phyloP scores from a whole-genome alignment of 2,329 filamentous ascomycete species.

The Pseudogymnoascus sp. region DNA sequence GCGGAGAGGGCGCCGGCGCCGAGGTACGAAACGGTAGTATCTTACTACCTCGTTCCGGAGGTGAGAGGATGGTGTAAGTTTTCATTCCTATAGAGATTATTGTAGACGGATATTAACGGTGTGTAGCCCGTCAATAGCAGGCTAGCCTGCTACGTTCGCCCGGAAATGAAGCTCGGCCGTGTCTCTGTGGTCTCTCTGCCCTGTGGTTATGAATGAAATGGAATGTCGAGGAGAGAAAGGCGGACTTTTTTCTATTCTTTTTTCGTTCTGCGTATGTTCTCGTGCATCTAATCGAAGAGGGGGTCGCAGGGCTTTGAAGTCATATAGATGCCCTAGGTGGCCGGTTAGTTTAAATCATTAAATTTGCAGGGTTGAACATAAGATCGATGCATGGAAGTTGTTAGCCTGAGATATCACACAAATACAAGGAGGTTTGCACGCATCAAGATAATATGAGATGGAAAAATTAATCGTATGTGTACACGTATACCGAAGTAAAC shows the following conservation, averaged over 20 bases:
- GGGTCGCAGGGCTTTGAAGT: neutral
- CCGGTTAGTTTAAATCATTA: neutral
- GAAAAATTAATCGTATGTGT: constrained; percentile 9
- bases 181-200: neutral
- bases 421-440: neutral
- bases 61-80: constrained; percentile 1
- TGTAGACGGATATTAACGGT: neutral
- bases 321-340: neutral
- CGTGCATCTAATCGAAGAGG: neutral
- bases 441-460: constrained; percentile 1
- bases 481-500: constrained; percentile 11
- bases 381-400: neutral
- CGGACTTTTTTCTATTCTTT: neutral
- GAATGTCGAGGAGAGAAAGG: neutral
- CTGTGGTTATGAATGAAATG: neutral
- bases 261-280: neutral
- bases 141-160: neutral
- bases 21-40: neutral
- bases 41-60: constrained; percentile 7
- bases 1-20: neutral
- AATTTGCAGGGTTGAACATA: neutral
- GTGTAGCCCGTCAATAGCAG: neutral
- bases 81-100: neutral
- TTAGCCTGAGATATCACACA: neutral
- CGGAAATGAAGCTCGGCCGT: neutral